Evolutionary conservation across 106 monocot genomes (phyloP), one percentile per base, ranked within the genome.

Genomic region (Gastrodia elata): DNA sequence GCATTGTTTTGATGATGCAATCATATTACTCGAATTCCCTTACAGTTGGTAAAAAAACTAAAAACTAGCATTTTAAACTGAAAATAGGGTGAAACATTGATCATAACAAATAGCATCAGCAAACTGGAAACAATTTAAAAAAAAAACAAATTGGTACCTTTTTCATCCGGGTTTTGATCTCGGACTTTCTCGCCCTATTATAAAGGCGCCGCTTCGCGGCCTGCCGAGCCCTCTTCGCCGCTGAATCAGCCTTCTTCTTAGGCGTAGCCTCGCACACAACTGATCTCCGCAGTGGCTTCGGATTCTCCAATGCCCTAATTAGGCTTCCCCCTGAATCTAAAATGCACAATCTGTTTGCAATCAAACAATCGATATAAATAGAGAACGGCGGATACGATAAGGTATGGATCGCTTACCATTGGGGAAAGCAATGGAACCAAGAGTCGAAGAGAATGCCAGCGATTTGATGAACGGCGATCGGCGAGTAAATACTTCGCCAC

Each of bases 161-260:
- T 77, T 65, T 92, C 92, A 92, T 92, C 75, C 86, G 72, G 49
- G 92, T 89, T 77, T 71, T 92, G 65, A 81, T 52, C 72, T 92
- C 86, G 32, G 92, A 89, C 65, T 92, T 92, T 55, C 73, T 82
- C 18, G 81, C 43, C 73, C 89, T 89, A 79, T 92, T 89, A 38
- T 89, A 92, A 5, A 89, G 49, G 35, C 92, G 59, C 22, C 92
- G 69, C 83, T 89, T 92, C 86, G 88, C 88, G 0, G 88, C 84
- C 82, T 89, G 92, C 37, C 88, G 83, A 49, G 92, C 86, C 71
- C 92, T 78, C 82, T 92, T 92, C 16, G 64, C 77, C 1, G 92
- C 88, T n/a, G 92, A 92, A 40, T 92, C 92, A 22, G 86, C 77
- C 79, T 84, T 89, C 85, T 85, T 87, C 30, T 10, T 61, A 3